Evolutionary conservation across 148 eudicot species (phyloP).

Genomic region (Camellia granthamiana): DNA sequence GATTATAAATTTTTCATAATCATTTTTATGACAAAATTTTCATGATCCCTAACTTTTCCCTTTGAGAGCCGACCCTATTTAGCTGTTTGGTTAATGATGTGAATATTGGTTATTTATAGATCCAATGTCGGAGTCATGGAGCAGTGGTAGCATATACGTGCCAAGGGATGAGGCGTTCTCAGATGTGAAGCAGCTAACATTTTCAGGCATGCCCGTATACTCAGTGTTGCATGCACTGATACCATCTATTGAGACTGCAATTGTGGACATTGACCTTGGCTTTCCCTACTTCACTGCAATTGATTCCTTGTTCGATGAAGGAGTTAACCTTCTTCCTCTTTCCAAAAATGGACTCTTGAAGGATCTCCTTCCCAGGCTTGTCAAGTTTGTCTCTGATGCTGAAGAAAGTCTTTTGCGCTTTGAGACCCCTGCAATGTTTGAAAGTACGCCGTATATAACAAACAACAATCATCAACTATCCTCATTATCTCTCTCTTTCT

Average conservation of each 20-base stretch:
- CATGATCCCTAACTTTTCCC: too few species aligned
- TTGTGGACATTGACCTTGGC: conserved; percentile 34
- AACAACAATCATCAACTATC: too few species aligned
- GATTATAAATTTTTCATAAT: too few species aligned
- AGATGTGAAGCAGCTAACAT: conserved; percentile 48
- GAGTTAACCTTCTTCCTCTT: conserved; percentile 32
- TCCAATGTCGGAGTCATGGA: conserved; percentile 41
- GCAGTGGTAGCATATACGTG: conserved; percentile 37
- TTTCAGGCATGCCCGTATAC: conserved; percentile 46
- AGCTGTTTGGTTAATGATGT: too few species aligned
- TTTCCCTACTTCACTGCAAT: conserved; percentile 62
- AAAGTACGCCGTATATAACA: conserved; percentile 29
- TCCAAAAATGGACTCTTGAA: conserved; percentile 10
- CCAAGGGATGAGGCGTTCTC: conserved; percentile 82
- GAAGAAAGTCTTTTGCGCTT: conserved; percentile 34
- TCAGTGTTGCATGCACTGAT: conserved; percentile 56
- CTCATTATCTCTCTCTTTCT: not conserved
- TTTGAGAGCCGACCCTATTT: too few species aligned
- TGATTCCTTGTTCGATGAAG: conserved; percentile 52
- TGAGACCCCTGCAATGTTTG: conserved; percentile 49
- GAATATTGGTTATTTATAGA: not conserved
- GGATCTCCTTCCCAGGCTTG: conserved; percentile 49
- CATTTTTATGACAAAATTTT: too few species aligned
- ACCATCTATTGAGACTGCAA: conserved; percentile 38
- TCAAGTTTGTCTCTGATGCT: conserved; percentile 30